Base-by-base conservation (phyloP, 805 yeast species). In the Metschnikowia orientalis region DNA sequence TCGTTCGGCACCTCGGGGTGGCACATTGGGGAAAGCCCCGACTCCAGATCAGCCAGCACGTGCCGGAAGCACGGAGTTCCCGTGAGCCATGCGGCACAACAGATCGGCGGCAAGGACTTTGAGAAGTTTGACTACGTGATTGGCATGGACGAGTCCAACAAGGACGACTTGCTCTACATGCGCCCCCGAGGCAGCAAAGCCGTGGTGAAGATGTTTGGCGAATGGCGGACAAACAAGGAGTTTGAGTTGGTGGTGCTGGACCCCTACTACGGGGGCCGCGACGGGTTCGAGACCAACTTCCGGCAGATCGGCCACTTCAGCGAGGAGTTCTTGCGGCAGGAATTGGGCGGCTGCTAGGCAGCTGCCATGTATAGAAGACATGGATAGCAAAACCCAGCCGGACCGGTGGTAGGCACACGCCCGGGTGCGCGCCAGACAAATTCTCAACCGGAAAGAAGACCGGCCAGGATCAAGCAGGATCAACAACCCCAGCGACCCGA, bases 1-100 rank as follows among this genome's bases (percentile, higher is more conserved):
- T 87, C 96, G 1, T 89, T 79, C 57, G 97, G 97, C 10, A 87
- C 97, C 1, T 77, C 84, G 7, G 82, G 81, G 1, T 90, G 79
- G 63, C 97, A 89, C 51, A 59, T 70, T 26, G 97, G 97, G 1
- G 88, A 84, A 23, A 45, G 63, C 2, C 95, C 97, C 0, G 97
- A 90, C 57, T 50, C 72, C 11, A 67, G 97, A 37, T 78, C 94
- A 1, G 69, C 71, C 1, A 61, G 71, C 15, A 79, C 86, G 1
- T 87, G 95, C 55, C 58, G 66, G 14, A 65, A 71, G 25, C 78
- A 89, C 51, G 79, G 81, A 0, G 85, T 89, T 0, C 82, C 90
- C 0, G 78, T 87, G 0, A 56, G 71, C 24, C 97, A 90, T 48
- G 41, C 56, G 1, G 90, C 94, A 1, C 94, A 89, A 54, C 81